Base-by-base conservation (phyloP, 2,329 filamentous ascomycete genomes). In the Fusarium torulosum region DNA sequence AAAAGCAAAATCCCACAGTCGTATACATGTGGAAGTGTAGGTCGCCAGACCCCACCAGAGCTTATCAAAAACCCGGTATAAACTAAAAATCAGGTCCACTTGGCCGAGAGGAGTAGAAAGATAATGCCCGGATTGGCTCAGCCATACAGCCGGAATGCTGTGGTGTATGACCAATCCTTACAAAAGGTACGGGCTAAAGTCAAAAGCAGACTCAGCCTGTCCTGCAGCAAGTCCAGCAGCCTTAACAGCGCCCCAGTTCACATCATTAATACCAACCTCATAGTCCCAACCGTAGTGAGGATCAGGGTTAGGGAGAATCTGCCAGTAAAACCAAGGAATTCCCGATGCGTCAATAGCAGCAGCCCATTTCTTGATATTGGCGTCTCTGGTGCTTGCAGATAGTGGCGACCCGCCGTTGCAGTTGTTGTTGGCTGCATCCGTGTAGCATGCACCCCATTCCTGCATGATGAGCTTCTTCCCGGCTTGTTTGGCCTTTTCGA, bases 301-400 rank as follows among this genome's bases (percentile, higher is more conserved):
- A 33, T 76, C 74, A 10, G 40, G 53, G 44, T 77, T 78, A 0
- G 75, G 75, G 2, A 78, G 47, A 31, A 77, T 75, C 69, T 77
- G 74, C 76, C 75, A 77, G 53, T 78, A 77, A 37, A 77, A 70
- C 74, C 72, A 76, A 2, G 75, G 76, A 29, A 77, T 74, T 8
- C 75, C 76, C 15, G 72, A 70, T 6, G 64, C 63, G 21, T 66
- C 65, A n/a, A 78, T 75, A 15, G 49, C 58, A 6, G 55, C 61
- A 5, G 75, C 75, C 71, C 73, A 77, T 1, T 51, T 58, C 42
- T 59, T 61, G 33, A 77, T 76, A 27, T 76, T 75, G 19, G 33
- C 25, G 29, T 76, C 73, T 11, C 74, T 60, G 4, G 67, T 67
- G 3, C 31, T 49, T 6, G 38, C 8, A 25, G 29, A 19, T 10